Percentiles rank a stretch among this genome's conserved stretches.
phyloP scores from a whole-genome alignment of 345 rosid species.

The Luvunga scandens region DNA sequence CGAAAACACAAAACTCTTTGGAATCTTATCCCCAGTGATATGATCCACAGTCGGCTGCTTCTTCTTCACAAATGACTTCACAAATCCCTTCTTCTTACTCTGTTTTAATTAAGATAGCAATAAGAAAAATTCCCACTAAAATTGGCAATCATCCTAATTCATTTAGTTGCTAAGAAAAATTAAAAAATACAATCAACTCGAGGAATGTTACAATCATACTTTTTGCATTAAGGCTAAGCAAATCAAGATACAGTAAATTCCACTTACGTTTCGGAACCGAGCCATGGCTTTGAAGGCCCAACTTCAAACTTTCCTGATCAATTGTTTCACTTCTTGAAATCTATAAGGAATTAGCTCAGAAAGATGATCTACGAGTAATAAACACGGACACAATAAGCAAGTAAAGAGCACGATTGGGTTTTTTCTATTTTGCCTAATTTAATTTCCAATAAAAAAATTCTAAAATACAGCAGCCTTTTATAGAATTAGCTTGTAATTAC shows the following conservation, averaged over 20 bases:
- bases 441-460: background rate
- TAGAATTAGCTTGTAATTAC: background rate
- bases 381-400: background rate
- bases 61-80: conserved; percentile 59
- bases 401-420: background rate
- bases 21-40: conserved; percentile 82
- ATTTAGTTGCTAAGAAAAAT: background rate
- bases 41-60: conserved; percentile 59
- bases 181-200: background rate
- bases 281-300: conserved; percentile 24
- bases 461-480: background rate
- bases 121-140: background rate
- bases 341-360: background rate
- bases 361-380: background rate
- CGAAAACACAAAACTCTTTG: conserved; percentile 84
- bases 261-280: conserved; percentile 49
- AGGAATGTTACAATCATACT: background rate
- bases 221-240: background rate
- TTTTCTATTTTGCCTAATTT: background rate
- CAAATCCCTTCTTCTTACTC: conserved; percentile 47
- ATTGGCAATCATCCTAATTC: background rate
- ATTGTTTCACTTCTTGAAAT: background rate
- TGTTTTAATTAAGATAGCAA: conserved; percentile 25
- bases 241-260: background rate
- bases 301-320: background rate